These are phyloP conservation scores for Parastagonospora avenae DNA, from an alignment of 2,329 filamentous ascomycete genomes.

Conservation along the genomic window DNA sequence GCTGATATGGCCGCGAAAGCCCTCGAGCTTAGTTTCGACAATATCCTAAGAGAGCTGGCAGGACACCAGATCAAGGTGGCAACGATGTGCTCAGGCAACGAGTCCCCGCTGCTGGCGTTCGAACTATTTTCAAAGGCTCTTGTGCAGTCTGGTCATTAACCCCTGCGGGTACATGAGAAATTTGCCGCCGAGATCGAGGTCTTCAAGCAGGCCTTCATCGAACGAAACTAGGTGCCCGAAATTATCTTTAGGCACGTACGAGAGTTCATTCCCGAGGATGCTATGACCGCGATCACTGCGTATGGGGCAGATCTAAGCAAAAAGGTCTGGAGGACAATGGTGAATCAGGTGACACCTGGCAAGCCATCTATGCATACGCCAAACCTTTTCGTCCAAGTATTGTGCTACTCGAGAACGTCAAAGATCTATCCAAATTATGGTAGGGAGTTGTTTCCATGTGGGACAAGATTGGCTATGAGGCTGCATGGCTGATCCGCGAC, in stretches of 20 bases:
- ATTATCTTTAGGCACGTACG: slow-evolving; percentile 54
- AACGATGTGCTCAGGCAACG: slow-evolving; percentile 80
- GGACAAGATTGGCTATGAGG: slow-evolving; percentile 61
- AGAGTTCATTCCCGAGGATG: slow-evolving; percentile 51
- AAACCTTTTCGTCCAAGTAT: slow-evolving; percentile 62
- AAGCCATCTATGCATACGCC: slow-evolving; percentile 64
- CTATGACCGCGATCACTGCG: slow-evolving; percentile 65
- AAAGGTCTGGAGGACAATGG: slow-evolving; percentile 61
- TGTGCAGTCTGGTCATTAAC: slow-evolving; percentile 4
- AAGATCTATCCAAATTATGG: slow-evolving; percentile 61
- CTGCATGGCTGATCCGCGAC: slow-evolving; percentile 59
- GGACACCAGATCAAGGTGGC: slow-evolving; percentile 59
- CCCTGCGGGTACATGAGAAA: slow-evolving; percentile 42
- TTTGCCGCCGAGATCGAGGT: slow-evolving; percentile 56
- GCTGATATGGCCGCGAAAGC: slow-evolving; percentile 52
- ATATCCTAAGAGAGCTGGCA: slow-evolving; percentile 44
- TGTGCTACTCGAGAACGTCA: slow-evolving; percentile 75
- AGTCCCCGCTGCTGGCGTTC: slow-evolving; percentile 72
- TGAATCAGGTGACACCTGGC: slow-evolving; percentile 70
- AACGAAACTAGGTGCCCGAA: slow-evolving; percentile 51
- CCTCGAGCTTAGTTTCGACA: slow-evolving; percentile 35
- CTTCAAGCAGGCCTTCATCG: slow-evolving; percentile 55
- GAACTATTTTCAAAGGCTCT: slow-evolving; percentile 55
- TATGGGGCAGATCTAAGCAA: slow-evolving; percentile 63
- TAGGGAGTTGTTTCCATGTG: slow-evolving; percentile 53